Evolutionary conservation across 306 rosid genomes (phyloP), one percentile per base, ranked within the genome.

Genomic region (Cucumis hystrix): DNA sequence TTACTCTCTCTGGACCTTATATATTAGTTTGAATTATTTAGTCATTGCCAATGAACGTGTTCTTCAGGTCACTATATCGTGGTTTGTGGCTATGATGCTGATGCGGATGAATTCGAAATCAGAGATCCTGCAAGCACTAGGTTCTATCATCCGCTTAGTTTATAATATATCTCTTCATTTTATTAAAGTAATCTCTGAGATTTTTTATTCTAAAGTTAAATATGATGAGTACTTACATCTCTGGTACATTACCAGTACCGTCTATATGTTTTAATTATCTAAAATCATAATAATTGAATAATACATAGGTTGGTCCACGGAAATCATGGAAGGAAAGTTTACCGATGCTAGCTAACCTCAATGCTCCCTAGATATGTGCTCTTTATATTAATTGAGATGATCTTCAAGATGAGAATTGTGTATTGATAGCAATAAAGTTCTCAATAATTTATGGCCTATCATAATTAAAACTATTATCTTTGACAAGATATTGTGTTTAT

Each of bases 91-190:
- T 92, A 92, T 83, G 97, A 92, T 78, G 84, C 87, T 79, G 89
- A 65, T 79, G 89, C 91, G 10, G 96, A 92, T 71, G 94, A 92
- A 91, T 95, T 95, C 87, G 99, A 92, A 89, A 95, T 95, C 76
- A 89, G 99, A 89, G 98, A 95, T 91, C 99, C 99, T 16, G 97
- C 92, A 64, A 88, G 89, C 85, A 73, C 93, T 56, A 89, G 86
- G 99, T 95, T 89, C 52, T 55, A 43, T 74, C 69, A 54, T 70
- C 62, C 73, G 40, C 78, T 73, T 78, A 67, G 55, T 78, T 62
- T 12, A 28, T 58, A 15, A 8, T 57, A 76, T 21, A 57, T 20
- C 16, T 76, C 30, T 59, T 59, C 40, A 59, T 72, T 28, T 28
- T 72, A 51, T 72, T 72, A 28, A 23, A 13, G 12, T 51, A 8